These are phyloP conservation scores for Sugiyamaella lignohabitans DNA, from an alignment of 805 yeast species.

Conservation along the genomic window DNA sequence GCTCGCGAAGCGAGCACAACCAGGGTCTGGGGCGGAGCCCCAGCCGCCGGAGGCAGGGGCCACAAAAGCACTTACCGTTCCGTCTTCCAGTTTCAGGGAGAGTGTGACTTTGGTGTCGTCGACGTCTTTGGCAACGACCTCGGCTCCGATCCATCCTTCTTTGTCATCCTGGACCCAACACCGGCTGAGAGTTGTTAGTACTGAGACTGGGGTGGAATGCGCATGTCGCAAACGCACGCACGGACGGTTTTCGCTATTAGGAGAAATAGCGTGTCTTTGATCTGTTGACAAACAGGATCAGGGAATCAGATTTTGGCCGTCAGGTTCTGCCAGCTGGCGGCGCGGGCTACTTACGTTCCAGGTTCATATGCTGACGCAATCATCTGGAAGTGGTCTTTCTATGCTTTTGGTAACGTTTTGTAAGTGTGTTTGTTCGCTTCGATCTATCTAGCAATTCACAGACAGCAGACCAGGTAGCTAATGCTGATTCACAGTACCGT, in stretches of 20 bases:
- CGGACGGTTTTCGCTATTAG: too few species aligned
- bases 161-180: constrained; percentile 77
- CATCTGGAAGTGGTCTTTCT: constrained; percentile 11
- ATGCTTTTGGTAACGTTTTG: too few species aligned
- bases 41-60: background rate
- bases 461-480: background rate
- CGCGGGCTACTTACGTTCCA: constrained; percentile 46
- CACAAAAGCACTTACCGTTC: constrained; percentile 26
- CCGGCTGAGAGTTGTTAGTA: constrained; percentile 26
- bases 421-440: background rate
- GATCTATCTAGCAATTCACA: background rate
- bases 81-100: constrained; percentile 48
- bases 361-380: constrained; percentile 43
- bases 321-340: too few species aligned
- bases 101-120: constrained; percentile 43
- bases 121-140: constrained; percentile 41
- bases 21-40: background rate
- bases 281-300: too few species aligned
- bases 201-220: background rate
- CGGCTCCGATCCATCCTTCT: constrained; percentile 71
- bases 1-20: background rate
- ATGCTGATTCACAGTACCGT: background rate
- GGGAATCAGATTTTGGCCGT: too few species aligned
- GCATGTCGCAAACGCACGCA: too few species aligned
- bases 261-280: too few species aligned